phyloP scores from a whole-genome alignment of 306 rosid genomes.

The Senna tora region DNA sequence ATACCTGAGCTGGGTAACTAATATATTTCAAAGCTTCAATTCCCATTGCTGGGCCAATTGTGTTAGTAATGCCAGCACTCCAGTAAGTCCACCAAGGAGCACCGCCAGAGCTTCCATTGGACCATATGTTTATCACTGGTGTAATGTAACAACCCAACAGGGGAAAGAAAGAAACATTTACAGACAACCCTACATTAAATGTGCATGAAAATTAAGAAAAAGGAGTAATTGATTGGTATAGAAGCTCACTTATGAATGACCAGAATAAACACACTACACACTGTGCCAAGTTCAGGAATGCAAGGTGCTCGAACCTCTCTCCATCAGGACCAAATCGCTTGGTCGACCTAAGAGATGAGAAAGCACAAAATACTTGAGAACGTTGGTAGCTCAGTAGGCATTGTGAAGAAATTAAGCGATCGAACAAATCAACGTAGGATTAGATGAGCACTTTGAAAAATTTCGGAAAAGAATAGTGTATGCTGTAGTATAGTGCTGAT shows the following conservation, averaged over 20 bases:
- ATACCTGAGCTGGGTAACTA: conserved; percentile 80
- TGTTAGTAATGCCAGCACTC: conserved; percentile 80
- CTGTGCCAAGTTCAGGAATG: conserved; percentile 74
- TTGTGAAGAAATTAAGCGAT: not conserved
- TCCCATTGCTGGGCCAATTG: conserved; percentile 86
- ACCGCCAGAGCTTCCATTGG: conserved; percentile 54
- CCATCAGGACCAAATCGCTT: conserved; percentile 70
- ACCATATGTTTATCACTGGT: conserved; percentile 77
- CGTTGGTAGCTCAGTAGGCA: not conserved
- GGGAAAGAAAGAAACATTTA: not conserved
- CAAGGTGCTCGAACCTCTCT: conserved; percentile 68
- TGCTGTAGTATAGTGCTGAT: too few relatives aligned
- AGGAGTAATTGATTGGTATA: not conserved
- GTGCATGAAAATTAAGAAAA: not conserved
- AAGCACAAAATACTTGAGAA: not conserved
- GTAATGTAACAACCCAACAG: conserved; percentile 9
- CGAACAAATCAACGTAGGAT: not conserved
- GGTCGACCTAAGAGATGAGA: conserved; percentile 49
- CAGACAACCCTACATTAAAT: conserved; percentile 13
- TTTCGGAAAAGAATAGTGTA: not conserved
- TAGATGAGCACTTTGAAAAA: not conserved
- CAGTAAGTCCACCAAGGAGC: conserved; percentile 76
- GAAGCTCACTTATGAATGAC: conserved; percentile 70
- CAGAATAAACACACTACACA: conserved; percentile 73
- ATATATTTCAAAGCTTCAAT: conserved; percentile 79